Evolutionary conservation across 1,139 yeast species (phyloP).

Genomic region (Nakaseomyces nivariensis): DNA sequence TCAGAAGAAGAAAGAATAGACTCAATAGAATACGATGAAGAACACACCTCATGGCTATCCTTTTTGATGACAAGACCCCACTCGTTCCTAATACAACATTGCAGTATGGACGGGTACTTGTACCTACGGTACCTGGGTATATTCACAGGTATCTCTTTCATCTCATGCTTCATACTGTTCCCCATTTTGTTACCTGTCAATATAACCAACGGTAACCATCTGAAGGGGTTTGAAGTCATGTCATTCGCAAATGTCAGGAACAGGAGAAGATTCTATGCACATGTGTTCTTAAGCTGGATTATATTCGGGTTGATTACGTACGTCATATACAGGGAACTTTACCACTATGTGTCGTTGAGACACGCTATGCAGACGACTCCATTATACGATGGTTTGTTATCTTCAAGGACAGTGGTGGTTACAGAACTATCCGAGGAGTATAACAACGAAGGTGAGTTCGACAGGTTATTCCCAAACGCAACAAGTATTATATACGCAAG

Average conservation of each 20-base stretch:
- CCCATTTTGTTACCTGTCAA: slow-evolving; percentile 81
- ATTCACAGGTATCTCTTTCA: slow-evolving; percentile 45
- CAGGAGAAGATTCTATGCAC: slow-evolving; percentile 57
- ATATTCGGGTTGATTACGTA: slow-evolving; percentile 51
- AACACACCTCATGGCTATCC: slow-evolving; percentile 48
- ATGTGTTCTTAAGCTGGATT: slow-evolving; percentile 61
- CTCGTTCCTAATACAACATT: slow-evolving; percentile 59
- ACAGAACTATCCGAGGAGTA: slow-evolving; percentile 49
- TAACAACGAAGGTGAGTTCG: slow-evolving; percentile 42
- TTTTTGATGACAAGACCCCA: slow-evolving; percentile 48
- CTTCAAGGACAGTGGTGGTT: slow-evolving; percentile 58
- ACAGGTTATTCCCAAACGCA: slow-evolving; percentile 51
- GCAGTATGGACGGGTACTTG: slow-evolving; percentile 84
- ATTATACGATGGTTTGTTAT: slow-evolving; percentile 52
- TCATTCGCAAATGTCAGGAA: slow-evolving; percentile 55
- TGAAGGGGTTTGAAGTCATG: slow-evolving; percentile 48
- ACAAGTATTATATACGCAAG: slow-evolving; percentile 54
- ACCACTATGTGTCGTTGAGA: slow-evolving; percentile 56
- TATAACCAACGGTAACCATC: slow-evolving; percentile 63
- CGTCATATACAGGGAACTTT: slow-evolving; percentile 60
- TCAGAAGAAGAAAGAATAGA: slow-evolving; percentile 41
- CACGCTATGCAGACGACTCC: slow-evolving; percentile 65
- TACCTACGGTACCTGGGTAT: slow-evolving; percentile 68
- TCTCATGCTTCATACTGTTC: slow-evolving; percentile 59
- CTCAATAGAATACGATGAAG: slow-evolving; percentile 47